phyloP scores from a whole-genome alignment of 2,329 filamentous ascomycete species.

The Stagonosporopsis chrysanthemi region DNA sequence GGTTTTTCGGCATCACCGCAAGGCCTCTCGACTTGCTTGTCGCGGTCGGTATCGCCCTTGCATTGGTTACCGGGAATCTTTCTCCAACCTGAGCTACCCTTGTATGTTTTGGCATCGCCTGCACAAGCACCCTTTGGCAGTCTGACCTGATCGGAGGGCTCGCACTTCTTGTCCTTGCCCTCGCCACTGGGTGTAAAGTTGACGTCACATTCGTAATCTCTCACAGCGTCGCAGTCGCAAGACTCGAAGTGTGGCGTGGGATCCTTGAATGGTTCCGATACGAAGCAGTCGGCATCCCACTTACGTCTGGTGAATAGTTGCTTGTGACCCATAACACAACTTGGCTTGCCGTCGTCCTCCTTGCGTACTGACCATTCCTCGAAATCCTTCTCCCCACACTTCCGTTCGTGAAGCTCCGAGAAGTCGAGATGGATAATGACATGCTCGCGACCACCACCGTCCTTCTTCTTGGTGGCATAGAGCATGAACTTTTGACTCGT shows the following conservation, averaged over 20 bases:
- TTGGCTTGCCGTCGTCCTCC: conserved; percentile 79
- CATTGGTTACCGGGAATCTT: conserved; percentile 76
- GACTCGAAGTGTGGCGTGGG: conserved; percentile 72
- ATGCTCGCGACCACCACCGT: conserved; percentile 61
- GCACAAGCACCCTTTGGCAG: conserved; percentile 78
- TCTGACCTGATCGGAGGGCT: conserved; percentile 66
- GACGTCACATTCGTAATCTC: conserved; percentile 95
- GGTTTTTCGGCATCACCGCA: conserved; percentile 69
- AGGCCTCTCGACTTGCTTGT: conserved; percentile 69
- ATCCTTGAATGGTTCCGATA: conserved; percentile 85
- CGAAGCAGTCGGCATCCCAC: conserved; percentile 86
- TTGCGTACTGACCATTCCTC: conserved; percentile 86
- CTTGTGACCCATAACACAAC: conserved; percentile 94
- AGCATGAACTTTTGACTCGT: conserved; percentile 91
- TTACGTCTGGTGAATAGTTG: conserved; percentile 87
- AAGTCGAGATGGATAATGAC: conserved; percentile 84
- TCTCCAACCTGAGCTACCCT: conserved; percentile 88
- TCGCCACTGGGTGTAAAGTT: conserved; percentile 70
- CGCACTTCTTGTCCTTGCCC: conserved; percentile 70
- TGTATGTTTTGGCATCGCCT: conserved; percentile 74
- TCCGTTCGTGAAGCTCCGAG: conserved; percentile 76
- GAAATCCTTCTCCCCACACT: conserved; percentile 79
- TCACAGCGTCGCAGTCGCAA: conserved; percentile 78
- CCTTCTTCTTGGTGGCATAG: conserved; percentile 61
- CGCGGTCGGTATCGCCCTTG: conserved; percentile 52